Evolutionary conservation across 495 filamentous ascomycete genomes (phyloP).

Genomic region (Neurospora sublineolata): DNA sequence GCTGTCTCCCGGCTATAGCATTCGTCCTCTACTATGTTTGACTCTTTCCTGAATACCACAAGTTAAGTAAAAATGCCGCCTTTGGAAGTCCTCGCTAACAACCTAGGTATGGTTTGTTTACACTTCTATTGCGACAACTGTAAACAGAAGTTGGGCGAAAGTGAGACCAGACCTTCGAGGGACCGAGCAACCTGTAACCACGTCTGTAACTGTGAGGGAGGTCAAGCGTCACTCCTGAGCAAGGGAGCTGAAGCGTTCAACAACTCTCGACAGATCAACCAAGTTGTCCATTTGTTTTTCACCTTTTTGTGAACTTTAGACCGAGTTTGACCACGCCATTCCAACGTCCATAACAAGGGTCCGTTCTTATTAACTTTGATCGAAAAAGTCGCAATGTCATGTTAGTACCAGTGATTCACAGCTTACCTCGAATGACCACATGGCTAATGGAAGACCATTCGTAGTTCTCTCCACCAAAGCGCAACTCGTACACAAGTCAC

Average conservation of each 20-base stretch:
- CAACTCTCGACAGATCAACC: neutral
- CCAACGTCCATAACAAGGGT: neutral
- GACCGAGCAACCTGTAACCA: neutral
- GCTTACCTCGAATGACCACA: neutral
- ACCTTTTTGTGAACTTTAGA: neutral
- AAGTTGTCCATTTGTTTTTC: neutral
- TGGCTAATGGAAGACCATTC: neutral
- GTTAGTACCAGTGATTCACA: conserved; percentile 8
- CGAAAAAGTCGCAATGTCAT: conserved; percentile 11
- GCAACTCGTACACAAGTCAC: conserved; percentile 42
- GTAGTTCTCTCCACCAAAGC: conserved; percentile 30
- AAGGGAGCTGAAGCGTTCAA: neutral
- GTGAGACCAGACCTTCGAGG: neutral
- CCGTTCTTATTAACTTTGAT: neutral
- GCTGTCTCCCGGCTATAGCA: neutral
- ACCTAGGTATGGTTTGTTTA: neutral
- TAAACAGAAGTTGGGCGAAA: neutral
- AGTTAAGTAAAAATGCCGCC: neutral
- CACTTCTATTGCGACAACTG: neutral
- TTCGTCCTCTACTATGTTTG: neutral
- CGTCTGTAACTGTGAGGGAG: neutral
- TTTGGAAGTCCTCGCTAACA: neutral
- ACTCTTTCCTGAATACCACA: too few species aligned
- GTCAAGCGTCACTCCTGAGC: neutral
- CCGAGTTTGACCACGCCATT: neutral